Evolutionary conservation across 1,284 basidiomycete genomes (phyloP).

Genomic region (Erythrobasidium hasegawianum): DNA sequence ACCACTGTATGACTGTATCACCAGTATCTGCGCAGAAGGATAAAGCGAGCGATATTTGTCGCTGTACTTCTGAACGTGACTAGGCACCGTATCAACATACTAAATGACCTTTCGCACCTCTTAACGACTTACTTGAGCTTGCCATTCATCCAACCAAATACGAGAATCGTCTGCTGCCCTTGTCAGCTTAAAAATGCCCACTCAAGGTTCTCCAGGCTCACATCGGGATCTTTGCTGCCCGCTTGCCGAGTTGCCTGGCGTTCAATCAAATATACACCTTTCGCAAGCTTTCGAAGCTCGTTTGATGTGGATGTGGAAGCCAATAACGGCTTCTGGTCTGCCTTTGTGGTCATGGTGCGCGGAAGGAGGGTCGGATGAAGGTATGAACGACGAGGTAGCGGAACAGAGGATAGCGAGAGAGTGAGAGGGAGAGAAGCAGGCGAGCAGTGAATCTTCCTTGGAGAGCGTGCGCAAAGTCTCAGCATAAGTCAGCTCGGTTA

Average conservation of each 20-base stretch:
- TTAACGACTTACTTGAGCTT: neutral
- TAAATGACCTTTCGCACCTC: neutral
- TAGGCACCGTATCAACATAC: neutral
- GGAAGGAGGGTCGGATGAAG: no score
- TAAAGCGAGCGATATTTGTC: conserved; percentile 16
- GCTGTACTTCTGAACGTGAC: conserved; percentile 30
- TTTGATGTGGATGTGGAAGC: no score
- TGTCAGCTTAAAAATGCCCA: no score
- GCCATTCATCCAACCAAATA: conserved; percentile 35
- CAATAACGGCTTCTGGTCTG: no score
- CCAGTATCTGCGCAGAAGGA: conserved; percentile 13
- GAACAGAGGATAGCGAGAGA: no score
- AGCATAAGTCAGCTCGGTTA: no score
- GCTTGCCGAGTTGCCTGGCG: neutral
- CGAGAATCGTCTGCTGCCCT: conserved; percentile 9
- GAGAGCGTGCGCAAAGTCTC: no score
- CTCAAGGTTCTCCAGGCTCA: no score
- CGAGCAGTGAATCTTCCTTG: no score
- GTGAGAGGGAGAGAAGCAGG: no score
- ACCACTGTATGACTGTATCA: conserved; percentile 29
- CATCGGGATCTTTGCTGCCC: conserved; percentile 12
- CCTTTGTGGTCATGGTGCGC: no score
- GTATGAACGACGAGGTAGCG: no score
- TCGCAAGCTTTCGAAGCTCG: conserved; percentile 6
- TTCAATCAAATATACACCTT: conserved; percentile 20